Evolutionary conservation across 306 rosid species (phyloP).

Genomic region (Heteromeles arbutifolia): DNA sequence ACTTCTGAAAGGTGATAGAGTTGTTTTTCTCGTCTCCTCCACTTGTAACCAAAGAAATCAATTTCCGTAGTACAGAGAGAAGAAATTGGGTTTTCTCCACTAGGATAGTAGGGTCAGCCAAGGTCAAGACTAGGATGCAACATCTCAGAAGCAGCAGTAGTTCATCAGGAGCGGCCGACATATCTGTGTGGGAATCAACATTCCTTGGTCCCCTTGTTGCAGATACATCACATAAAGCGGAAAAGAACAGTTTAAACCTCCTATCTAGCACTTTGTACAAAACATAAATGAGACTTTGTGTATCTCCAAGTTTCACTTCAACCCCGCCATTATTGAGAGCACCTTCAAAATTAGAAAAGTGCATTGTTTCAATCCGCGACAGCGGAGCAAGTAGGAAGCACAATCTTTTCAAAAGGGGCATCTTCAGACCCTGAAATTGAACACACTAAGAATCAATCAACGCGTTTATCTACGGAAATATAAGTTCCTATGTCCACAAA

Average conservation of each 20-base stretch:
- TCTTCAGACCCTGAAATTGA: slow-evolving; percentile 24
- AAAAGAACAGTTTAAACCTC: slow-evolving; percentile 30
- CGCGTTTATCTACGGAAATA: not conserved
- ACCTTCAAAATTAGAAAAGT: not conserved
- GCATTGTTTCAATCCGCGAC: slow-evolving; percentile 10
- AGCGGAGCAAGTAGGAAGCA: slow-evolving; percentile 19
- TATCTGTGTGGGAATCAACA: slow-evolving; percentile 13
- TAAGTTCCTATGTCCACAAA: not conserved
- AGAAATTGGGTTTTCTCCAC: slow-evolving; percentile 32
- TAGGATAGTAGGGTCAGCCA: slow-evolving; percentile 28
- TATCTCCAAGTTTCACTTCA: slow-evolving; percentile 10
- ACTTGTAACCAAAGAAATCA: slow-evolving; percentile 21
- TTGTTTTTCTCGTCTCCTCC: slow-evolving; percentile 14
- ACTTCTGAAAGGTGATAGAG: slow-evolving; percentile 28
- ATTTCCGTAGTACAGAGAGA: slow-evolving; percentile 27
- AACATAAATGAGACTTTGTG: slow-evolving; percentile 24
- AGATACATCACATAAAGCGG: slow-evolving; percentile 14
- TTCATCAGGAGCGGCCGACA: slow-evolving; percentile 33
- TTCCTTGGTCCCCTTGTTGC: slow-evolving; percentile 2
- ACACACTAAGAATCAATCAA: not conserved
- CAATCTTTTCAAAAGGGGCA: slow-evolving; percentile 26
- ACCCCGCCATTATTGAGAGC: slow-evolving; percentile 7
- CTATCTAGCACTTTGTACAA: slow-evolving; percentile 41
- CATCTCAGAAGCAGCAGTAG: slow-evolving; percentile 49
- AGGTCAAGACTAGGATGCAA: slow-evolving; percentile 42